A percentile compares a stretch with the other conserved stretches of the same genome.
These are phyloP conservation scores for Neurospora discreta DNA, from an alignment of 495 filamentous ascomycete species.

Conservation along the genomic window DNA sequence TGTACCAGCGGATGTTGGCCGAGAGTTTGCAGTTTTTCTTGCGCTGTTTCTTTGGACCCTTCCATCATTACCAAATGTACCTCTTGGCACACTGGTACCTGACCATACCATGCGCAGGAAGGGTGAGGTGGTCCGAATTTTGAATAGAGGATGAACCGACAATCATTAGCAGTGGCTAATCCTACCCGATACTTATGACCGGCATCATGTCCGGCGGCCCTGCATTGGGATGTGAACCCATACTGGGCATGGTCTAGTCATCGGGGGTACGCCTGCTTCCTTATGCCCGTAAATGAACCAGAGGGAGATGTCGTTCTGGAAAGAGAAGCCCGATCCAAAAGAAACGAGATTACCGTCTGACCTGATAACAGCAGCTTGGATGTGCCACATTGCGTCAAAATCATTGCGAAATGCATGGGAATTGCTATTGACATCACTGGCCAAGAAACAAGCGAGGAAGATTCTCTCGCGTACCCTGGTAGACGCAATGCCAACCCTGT, in stretches of 20 bases:
- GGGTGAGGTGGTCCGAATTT: neutral
- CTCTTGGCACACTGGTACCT: neutral
- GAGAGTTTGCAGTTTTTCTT: neutral
- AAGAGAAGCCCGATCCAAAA: neutral
- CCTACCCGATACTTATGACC: neutral
- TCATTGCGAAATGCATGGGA: neutral
- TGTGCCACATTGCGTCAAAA: neutral
- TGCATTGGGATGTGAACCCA: neutral
- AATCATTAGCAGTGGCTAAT: neutral
- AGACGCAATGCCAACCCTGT: neutral
- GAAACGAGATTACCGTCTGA: neutral
- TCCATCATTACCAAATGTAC: neutral
- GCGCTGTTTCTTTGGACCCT: neutral
- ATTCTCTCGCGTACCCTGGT: neutral
- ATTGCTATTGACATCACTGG: neutral
- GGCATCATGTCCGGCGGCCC: neutral
- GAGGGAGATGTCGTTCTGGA: neutral
- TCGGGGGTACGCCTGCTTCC: neutral
- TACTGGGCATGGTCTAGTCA: neutral
- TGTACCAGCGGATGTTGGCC: neutral
- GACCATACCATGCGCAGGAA: neutral
- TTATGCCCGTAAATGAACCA: neutral
- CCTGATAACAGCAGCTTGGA: neutral
- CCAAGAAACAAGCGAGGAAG: neutral
- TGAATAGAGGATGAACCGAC: neutral